Conservation (phyloP, 2,329 filamentous ascomycete genomes). For the Raffaelea albimanens region DNA sequence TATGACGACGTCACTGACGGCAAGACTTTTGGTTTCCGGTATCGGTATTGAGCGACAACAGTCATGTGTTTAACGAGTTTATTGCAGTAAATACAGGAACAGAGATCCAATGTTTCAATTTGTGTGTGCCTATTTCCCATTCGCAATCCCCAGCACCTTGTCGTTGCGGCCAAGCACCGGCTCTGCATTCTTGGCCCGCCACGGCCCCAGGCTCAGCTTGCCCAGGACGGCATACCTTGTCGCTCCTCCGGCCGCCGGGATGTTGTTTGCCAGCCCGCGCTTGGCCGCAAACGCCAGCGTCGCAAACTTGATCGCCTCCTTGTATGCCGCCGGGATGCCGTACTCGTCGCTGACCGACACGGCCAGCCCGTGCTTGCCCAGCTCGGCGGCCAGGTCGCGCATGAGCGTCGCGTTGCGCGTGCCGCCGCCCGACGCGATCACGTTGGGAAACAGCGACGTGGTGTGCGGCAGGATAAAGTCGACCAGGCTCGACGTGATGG, state of each 20-base stretch:
- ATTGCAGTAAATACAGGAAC: no score
- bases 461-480: constrained; percentile 18
- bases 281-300: constrained; percentile 20
- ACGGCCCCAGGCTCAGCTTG: constrained; percentile 18
- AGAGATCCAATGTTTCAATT: no score
- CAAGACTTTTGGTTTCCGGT: constrained; percentile 49
- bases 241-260: constrained; percentile 19
- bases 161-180: no score
- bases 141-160: no score
- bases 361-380: constrained; percentile 12
- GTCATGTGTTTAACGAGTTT: no score
- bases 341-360: constrained; percentile 17
- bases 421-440: constrained; percentile 17
- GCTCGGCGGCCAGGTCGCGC: constrained; percentile 10
- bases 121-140: no score
- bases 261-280: constrained; percentile 19
- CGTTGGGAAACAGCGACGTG: constrained; percentile 4
- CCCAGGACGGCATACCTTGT: constrained; percentile 18
- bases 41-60: constrained; percentile 24
- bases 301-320: constrained; percentile 22
- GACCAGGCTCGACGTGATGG: constrained; percentile 13
- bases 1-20: constrained; percentile 53
- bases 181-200: constrained; percentile 5
- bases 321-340: constrained; percentile 20
- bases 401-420: constrained; percentile 13